Evolutionary conservation across 352 stramenopile genomes (phyloP).

Genomic region (Globisporangium okanoganense): DNA sequence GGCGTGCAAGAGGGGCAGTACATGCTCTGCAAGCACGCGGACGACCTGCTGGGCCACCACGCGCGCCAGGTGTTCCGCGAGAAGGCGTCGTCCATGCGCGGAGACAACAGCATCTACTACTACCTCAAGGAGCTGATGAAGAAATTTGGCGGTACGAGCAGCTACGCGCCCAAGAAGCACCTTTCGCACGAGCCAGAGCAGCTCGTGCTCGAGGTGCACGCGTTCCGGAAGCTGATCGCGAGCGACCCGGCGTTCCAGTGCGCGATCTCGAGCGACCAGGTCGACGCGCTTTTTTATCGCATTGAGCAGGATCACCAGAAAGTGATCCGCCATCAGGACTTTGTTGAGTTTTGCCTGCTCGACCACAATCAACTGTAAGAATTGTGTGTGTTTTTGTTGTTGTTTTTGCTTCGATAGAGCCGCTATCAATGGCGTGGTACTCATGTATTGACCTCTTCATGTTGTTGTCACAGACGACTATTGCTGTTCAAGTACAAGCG

Average conservation of each 20-base stretch:
- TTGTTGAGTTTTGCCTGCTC: constrained; percentile 80
- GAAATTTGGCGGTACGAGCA: constrained; percentile 47
- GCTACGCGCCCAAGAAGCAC: constrained; percentile 32
- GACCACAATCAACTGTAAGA: constrained; percentile 74
- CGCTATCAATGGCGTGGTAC: not conserved
- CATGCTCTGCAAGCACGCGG: constrained; percentile 83
- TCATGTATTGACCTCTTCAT: not conserved
- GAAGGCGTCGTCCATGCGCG: constrained; percentile 76
- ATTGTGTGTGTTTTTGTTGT: too few relatives aligned
- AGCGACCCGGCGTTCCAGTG: constrained; percentile 76
- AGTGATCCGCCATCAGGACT: constrained; percentile 60
- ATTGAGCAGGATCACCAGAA: constrained; percentile 53
- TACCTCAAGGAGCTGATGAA: constrained; percentile 83
- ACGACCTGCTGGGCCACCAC: constrained; percentile 77
- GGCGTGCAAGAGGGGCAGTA: constrained; percentile 72
- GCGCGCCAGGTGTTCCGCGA: constrained; percentile 81
- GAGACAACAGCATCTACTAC: constrained; percentile 83
- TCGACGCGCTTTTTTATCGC: constrained; percentile 73
- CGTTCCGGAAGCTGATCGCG: constrained; percentile 74
- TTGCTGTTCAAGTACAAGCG: constrained; percentile 75
- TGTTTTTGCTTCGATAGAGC: not conserved
- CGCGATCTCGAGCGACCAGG: constrained; percentile 62
- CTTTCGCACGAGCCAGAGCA: constrained; percentile 30
- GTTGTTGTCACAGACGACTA: constrained; percentile 40
- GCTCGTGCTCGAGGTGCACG: constrained; percentile 57